Evolutionary conservation across 805 yeast genomes (phyloP).

Genomic region (Komagataella populi): DNA sequence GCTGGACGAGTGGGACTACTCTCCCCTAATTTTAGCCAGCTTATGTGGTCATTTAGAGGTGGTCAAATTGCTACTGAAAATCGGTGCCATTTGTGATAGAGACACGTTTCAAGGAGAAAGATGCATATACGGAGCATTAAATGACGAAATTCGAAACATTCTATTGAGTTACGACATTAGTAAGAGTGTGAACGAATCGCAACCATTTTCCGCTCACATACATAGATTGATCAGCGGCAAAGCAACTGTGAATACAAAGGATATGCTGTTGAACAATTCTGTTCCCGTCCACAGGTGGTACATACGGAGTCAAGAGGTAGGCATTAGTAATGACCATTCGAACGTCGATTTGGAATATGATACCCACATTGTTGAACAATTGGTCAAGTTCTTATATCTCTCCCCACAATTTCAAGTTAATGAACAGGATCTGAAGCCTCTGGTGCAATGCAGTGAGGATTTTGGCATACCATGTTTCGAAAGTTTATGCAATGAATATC

Average conservation of each 20-base stretch:
- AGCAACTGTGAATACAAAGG: conserved; percentile 15
- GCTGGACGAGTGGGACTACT: conserved; percentile 61
- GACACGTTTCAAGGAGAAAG: conserved; percentile 74
- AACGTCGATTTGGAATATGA: background rate
- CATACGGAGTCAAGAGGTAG: background rate
- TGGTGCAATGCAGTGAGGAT: background rate
- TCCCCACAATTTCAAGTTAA: background rate
- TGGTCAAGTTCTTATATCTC: background rate
- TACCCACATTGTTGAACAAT: background rate
- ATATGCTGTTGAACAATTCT: conserved; percentile 13
- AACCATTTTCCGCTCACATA: conserved; percentile 64
- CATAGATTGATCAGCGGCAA: conserved; percentile 23
- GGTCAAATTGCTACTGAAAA: conserved; percentile 43
- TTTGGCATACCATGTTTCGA: background rate
- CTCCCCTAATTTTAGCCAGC: conserved; percentile 63
- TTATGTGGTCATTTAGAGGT: conserved; percentile 61
- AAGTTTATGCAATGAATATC: background rate
- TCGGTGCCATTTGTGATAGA: conserved; percentile 69
- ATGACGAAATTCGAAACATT: conserved; percentile 45
- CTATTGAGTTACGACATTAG: conserved; percentile 50
- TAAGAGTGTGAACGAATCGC: conserved; percentile 49
- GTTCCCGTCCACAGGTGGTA: conserved; percentile 20
- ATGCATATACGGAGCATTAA: conserved; percentile 69
- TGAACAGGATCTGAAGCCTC: background rate
- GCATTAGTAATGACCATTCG: background rate